Evolutionary conservation across 2,329 filamentous ascomycete genomes (phyloP).

Genomic region (Colletotrichum liaoningense): DNA sequence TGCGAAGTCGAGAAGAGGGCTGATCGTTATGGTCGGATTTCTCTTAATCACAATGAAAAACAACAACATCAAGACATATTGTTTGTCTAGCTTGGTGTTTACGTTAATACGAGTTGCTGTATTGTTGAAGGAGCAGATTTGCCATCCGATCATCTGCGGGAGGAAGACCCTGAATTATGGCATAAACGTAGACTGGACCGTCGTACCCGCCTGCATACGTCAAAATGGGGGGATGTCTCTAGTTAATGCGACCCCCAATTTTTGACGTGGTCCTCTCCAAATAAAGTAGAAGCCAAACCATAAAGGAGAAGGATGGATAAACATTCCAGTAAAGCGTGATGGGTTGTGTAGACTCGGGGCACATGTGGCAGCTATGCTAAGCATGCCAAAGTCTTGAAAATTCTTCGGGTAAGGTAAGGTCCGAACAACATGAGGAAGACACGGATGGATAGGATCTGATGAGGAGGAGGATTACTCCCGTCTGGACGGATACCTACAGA

Average conservation of each 20-base stretch:
- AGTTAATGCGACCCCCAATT: background rate
- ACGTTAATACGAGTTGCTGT: background rate
- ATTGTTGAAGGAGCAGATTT: background rate
- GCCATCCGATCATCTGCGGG: background rate
- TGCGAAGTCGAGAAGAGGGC: background rate
- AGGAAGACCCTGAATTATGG: slow-evolving; percentile 31
- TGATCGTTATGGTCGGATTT: background rate
- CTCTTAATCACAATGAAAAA: background rate
- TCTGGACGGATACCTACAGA: background rate
- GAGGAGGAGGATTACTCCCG: background rate
- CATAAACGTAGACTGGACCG: slow-evolving; percentile 4
- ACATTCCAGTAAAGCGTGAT: background rate
- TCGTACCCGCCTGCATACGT: background rate
- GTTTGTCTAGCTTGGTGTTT: background rate
- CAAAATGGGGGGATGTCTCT: slow-evolving; percentile 21
- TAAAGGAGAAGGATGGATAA: background rate
- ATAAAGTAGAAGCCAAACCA: background rate
- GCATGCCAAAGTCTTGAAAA: background rate
- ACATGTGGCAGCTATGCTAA: background rate
- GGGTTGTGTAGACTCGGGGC: background rate
- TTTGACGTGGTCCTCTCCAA: background rate
- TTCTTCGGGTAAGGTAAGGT: background rate
- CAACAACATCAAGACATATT: background rate
- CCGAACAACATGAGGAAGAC: background rate
- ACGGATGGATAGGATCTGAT: background rate